Evolutionary conservation across 1,284 basidiomycete genomes (phyloP).

Genomic region (Pyrrhoderma lamaoense): DNA sequence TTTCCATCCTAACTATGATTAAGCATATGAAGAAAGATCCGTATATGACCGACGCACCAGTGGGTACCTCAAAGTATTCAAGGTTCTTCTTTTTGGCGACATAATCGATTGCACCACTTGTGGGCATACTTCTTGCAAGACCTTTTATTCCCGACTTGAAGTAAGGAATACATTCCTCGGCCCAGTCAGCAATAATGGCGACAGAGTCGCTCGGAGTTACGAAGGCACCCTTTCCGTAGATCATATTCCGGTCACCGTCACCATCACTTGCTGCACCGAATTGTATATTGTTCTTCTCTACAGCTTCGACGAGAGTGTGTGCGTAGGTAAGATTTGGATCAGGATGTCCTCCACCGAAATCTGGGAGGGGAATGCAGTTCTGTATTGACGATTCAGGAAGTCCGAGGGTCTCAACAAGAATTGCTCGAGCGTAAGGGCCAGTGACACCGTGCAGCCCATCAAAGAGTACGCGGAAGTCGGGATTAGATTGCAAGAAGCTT

Average conservation of each 20-base stretch:
- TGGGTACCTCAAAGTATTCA: slow-evolving; percentile 95
- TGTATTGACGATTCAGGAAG: slow-evolving; percentile 79
- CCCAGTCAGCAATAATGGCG: slow-evolving; percentile 98
- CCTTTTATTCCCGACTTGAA: slow-evolving; percentile 94
- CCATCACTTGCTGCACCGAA: slow-evolving; percentile 98
- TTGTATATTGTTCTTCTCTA: slow-evolving; percentile 80
- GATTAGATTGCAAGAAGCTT: slow-evolving; percentile 68
- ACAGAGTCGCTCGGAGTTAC: slow-evolving; percentile 97
- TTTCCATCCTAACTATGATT: slow-evolving; percentile 99
- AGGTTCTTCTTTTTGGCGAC: slow-evolving; percentile 94
- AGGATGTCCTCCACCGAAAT: slow-evolving; percentile 96
- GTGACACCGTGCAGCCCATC: slow-evolving; percentile 97
- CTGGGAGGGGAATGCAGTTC: slow-evolving; percentile 86
- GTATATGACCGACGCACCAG: too few species aligned
- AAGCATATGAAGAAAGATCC: too few species aligned
- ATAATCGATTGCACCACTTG: slow-evolving; percentile 92
- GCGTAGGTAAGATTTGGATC: slow-evolving; percentile 99
- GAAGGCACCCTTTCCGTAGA: slow-evolving; percentile 96
- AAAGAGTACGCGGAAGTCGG: slow-evolving; percentile 84
- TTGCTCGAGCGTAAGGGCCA: slow-evolving; percentile 89
- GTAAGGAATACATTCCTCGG: slow-evolving; percentile 88
- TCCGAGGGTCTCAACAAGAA: slow-evolving; percentile 82
- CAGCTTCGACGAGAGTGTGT: slow-evolving; percentile 86
- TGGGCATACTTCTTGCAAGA: slow-evolving; percentile 95
- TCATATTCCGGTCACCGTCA: slow-evolving; percentile 99